Conservation (phyloP, 495 filamentous ascomycete species). For the Rusavskia elegans region DNA sequence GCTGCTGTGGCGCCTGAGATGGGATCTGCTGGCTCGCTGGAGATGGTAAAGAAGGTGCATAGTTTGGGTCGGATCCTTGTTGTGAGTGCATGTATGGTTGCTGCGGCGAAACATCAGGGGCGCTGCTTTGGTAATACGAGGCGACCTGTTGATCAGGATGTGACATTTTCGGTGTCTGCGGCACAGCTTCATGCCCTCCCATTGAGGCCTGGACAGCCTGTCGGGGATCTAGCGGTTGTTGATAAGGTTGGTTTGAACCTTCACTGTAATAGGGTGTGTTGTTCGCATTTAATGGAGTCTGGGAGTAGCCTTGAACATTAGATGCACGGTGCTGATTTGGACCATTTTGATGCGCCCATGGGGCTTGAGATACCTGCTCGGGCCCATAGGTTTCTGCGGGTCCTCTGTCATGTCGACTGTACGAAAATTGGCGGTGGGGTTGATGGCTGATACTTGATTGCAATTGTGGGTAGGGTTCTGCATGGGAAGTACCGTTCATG, state of each 20-base stretch:
- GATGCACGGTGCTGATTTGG: slow-evolving; percentile 13
- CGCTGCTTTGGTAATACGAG: slow-evolving; percentile 7
- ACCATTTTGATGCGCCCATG: neutral
- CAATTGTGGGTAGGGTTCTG: slow-evolving; percentile 15
- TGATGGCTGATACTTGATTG: slow-evolving; percentile 14
- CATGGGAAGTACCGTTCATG: slow-evolving; percentile 40
- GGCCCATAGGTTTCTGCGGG: slow-evolving; percentile 10
- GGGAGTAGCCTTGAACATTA: slow-evolving; percentile 9
- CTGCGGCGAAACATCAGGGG: slow-evolving; percentile 13
- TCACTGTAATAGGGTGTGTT: slow-evolving; percentile 4
- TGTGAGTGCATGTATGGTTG: slow-evolving; percentile 3
- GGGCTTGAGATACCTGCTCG: slow-evolving; percentile 12
- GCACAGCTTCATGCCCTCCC: slow-evolving; percentile 2
- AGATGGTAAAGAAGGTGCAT: slow-evolving; percentile 2
- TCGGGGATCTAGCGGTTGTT: neutral
- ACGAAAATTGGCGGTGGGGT: slow-evolving; percentile 12
- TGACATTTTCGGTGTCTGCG: slow-evolving; percentile 7
- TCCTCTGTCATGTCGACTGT: slow-evolving; percentile 11
- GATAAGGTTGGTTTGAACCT: slow-evolving; percentile 6
- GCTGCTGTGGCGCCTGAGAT: slow-evolving; percentile 9
- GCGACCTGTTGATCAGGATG: slow-evolving; percentile 3
- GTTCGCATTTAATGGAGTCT: slow-evolving; percentile 2
- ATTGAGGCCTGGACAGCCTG: slow-evolving; percentile 2
- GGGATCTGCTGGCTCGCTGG: slow-evolving; percentile 4
- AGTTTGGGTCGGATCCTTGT: neutral